Evolutionary conservation across 306 rosid genomes (phyloP).

Genomic region (Hippophae gyantsensis): DNA sequence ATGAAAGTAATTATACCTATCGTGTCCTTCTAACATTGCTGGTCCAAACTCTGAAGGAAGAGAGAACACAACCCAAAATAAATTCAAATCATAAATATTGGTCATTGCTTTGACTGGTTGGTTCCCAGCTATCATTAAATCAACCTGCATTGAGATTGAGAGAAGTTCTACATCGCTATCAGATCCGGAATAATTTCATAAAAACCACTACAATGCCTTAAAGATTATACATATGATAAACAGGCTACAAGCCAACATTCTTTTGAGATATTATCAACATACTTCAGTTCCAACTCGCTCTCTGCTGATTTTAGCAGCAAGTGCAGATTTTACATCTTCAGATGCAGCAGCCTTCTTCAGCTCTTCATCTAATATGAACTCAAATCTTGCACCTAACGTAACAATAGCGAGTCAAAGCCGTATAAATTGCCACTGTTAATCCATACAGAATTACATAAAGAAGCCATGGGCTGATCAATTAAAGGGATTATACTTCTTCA

Average conservation of each 20-base stretch:
- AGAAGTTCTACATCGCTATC: background rate
- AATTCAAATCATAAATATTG: slow-evolving; percentile 46
- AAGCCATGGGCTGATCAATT: background rate
- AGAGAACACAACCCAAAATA: slow-evolving; percentile 69
- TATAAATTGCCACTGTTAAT: background rate
- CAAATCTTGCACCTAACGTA: slow-evolving; percentile 75
- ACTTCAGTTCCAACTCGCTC: slow-evolving; percentile 93
- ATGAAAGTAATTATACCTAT: slow-evolving; percentile 40
- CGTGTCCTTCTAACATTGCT: slow-evolving; percentile 49
- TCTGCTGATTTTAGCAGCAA: slow-evolving; percentile 76
- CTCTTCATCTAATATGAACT: slow-evolving; percentile 61
- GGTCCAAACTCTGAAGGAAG: slow-evolving; percentile 58
- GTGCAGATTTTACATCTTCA: slow-evolving; percentile 75
- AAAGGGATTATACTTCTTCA: background rate
- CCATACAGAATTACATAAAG: background rate
- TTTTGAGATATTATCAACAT: slow-evolving; percentile 10
- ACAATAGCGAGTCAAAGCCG: slow-evolving; percentile 16
- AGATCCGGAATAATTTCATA: slow-evolving; percentile 5
- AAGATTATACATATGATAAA: slow-evolving; percentile 8
- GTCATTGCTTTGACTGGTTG: slow-evolving; percentile 82
- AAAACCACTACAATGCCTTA: slow-evolving; percentile 5
- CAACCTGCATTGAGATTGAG: slow-evolving; percentile 34
- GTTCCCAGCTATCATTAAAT: slow-evolving; percentile 79
- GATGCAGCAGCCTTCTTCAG: slow-evolving; percentile 78
- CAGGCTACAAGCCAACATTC: slow-evolving; percentile 14